Base-by-base conservation (phyloP, 164 flowering plant genomes). In the Santalum album region DNA sequence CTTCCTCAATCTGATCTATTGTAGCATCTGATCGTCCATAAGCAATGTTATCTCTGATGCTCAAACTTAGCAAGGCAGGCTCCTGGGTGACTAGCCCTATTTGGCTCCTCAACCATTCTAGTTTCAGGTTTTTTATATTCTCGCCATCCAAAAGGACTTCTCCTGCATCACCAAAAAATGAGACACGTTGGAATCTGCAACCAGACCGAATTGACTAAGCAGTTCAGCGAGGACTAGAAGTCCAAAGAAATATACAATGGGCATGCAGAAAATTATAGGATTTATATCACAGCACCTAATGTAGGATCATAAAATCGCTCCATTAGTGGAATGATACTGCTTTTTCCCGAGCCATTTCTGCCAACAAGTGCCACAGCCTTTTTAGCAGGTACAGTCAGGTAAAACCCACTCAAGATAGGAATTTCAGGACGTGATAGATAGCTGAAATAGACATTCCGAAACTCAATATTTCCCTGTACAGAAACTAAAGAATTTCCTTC, bases 271-370 rank as follows among this genome's bases (percentile, higher is more conserved):
- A n/a, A n/a, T n/a, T n/a, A n/a, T n/a, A n/a, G n/a, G n/a, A n/a
- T n/a, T n/a, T n/a, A n/a, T n/a, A n/a, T n/a, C n/a, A n/a, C n/a
- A 17, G 45, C 16, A 49, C 51, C 51, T 25, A 49, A 49, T 49
- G 51, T 49, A 25, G 98, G 98, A 69, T 88, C 98, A 78, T 91
- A 88, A 77, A 91, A 91, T 49, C 98, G 78, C 67, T 91, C 98
- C 98, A 91, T 91, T 34, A 91, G 88, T 19, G 98, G 98, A 50
- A 91, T 91, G 57, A 91, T 91, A 60, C 98, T 91, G 77, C 98
- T 91, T 66, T 91, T 91, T 51, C 98, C 98, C 48, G 98, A 91
- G 27, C 98, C 98, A 71, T 86, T 90, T 70, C 96, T 79, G 40
- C 98, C 98, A 69, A 90, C 98, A 70, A 90, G 96, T 56, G 98